Evolutionary conservation across 2,329 filamentous ascomycete species (phyloP).

Genomic region (Coleophoma crateriformis): DNA sequence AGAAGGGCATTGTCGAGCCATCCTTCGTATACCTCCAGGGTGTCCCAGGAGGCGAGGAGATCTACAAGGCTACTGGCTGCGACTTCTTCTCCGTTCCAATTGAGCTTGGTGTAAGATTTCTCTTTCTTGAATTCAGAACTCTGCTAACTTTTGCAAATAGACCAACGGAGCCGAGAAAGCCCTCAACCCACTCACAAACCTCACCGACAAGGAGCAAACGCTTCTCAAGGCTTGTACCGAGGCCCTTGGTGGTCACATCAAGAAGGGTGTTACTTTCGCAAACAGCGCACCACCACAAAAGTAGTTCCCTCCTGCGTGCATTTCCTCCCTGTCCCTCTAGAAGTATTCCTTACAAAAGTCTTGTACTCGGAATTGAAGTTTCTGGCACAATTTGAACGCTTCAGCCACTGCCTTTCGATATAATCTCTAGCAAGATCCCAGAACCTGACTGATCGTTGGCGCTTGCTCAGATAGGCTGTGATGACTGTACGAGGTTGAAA

Average conservation of each 20-base stretch:
- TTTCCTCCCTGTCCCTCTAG: constrained; percentile 20
- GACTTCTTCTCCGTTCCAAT: constrained; percentile 97
- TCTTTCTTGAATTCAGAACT: constrained; percentile 5
- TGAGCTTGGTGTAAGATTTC: constrained; percentile 78
- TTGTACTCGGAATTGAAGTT: too few species aligned
- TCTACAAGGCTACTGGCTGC: constrained; percentile 74
- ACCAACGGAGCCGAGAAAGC: constrained; percentile 81
- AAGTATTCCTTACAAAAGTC: too few species aligned
- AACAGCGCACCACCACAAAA: constrained; percentile 76
- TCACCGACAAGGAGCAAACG: constrained; percentile 84
- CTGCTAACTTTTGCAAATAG: constrained; percentile 40
- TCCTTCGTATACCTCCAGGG: constrained; percentile 94
- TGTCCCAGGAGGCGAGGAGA: constrained; percentile 78
- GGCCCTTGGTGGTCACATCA: constrained; percentile 87
- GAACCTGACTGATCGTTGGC: constrained; percentile 24
- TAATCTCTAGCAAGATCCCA: background rate
- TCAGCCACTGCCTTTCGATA: too few species aligned
- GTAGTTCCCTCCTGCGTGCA: constrained; percentile 46
- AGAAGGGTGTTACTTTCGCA: constrained; percentile 87
- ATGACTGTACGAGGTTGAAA: constrained; percentile 20
- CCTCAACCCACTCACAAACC: constrained; percentile 68
- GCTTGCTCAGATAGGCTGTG: constrained; percentile 36
- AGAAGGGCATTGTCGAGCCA: constrained; percentile 90
- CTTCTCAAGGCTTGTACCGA: constrained; percentile 71
- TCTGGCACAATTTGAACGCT: too few species aligned